A percentile compares a stretch with the other conserved stretches of the same genome.
Evolutionary conservation across 345 rosid species (phyloP).

Genomic region (Salix viminalis): DNA sequence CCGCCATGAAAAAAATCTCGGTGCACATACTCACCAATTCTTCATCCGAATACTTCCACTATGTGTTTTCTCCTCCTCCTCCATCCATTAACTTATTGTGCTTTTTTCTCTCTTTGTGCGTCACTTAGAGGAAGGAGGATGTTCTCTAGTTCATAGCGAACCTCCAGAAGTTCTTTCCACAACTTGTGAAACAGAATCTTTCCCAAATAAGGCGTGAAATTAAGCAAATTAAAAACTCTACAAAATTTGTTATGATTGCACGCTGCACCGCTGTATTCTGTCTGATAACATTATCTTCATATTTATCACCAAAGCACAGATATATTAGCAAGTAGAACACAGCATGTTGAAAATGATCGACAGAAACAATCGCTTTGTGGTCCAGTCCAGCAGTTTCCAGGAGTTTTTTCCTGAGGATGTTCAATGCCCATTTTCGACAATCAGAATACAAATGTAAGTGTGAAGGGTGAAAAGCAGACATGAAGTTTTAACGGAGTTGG

Average conservation of each 20-base stretch:
- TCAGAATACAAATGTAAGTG: constrained; percentile 1
- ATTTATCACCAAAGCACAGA: constrained; percentile 18
- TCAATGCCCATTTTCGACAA: constrained; percentile 5
- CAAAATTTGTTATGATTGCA: constrained; percentile 5
- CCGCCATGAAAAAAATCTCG: constrained; percentile 17
- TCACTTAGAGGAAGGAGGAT: constrained; percentile 8
- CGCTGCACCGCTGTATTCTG: constrained; percentile 4
- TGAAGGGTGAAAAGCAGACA: not conserved
- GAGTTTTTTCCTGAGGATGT: not conserved
- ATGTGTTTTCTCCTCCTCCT: not conserved
- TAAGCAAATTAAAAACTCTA: constrained; percentile 14
- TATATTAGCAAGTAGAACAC: constrained; percentile 5
- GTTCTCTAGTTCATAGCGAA: not conserved
- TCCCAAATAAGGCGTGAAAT: constrained; percentile 6
- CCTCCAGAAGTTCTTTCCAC: constrained; percentile 9
- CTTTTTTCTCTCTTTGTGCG: not conserved
- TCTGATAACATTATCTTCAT: not conserved
- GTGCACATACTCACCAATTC: constrained; percentile 13
- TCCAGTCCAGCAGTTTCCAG: not conserved
- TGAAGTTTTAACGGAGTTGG: not conserved
- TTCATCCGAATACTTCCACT: not conserved
- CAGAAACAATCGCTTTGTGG: not conserved
- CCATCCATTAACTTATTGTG: not conserved
- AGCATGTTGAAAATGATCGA: constrained; percentile 7
- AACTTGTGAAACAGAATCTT: constrained; percentile 3